phyloP scores from a whole-genome alignment of 176 grass and related monocot species.

The Alloteropsis semialata region DNA sequence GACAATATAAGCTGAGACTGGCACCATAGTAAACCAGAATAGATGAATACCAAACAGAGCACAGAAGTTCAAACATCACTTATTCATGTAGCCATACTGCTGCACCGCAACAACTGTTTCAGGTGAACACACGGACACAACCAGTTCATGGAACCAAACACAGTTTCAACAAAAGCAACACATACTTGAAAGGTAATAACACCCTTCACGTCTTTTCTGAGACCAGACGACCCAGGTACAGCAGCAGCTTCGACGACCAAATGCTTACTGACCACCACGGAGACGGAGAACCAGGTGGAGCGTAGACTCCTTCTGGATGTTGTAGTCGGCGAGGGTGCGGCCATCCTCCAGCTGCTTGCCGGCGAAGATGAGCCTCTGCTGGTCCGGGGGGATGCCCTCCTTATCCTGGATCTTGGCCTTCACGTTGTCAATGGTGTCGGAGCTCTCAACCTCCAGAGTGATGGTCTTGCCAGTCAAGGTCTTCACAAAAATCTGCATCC shows the following conservation, averaged over 20 bases:
- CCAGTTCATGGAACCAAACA: no score
- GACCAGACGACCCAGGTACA: conserved; percentile 4
- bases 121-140: no score
- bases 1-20: no score
- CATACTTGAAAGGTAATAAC: no score
- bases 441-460: conserved; percentile 41
- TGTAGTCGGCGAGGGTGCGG: conserved; percentile 49
- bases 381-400: conserved; percentile 69
- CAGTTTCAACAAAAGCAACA: no score
- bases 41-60: no score
- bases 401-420: conserved; percentile 92
- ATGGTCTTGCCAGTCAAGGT: conserved; percentile 58
- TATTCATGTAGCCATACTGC: no score
- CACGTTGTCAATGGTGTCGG: conserved; percentile 60
- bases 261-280: conserved; percentile 44
- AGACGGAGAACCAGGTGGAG: conserved; percentile 58
- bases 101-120: no score
- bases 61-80: no score
- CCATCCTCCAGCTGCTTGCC: conserved; percentile 72
- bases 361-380: conserved; percentile 46
- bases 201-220: no score
- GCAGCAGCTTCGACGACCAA: background rate
- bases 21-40: no score
- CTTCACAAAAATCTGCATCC: conserved; percentile 71
- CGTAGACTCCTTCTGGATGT: conserved; percentile 73